Evolutionary conservation across 306 rosid genomes (phyloP).

Genomic region (Glycine tomentella): DNA sequence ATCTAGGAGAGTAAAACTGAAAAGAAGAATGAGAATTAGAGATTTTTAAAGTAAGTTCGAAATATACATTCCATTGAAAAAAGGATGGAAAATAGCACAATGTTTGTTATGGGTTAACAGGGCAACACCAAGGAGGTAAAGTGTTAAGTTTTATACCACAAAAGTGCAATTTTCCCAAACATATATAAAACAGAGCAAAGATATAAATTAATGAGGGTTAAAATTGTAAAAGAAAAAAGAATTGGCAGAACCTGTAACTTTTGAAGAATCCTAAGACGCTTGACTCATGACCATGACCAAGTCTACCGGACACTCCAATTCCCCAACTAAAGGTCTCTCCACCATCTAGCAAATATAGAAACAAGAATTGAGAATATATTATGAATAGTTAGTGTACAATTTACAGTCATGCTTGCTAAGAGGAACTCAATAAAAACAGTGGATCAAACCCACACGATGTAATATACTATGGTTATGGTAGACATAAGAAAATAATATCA

Average conservation of each 20-base stretch:
- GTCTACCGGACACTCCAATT: slow-evolving; percentile 84
- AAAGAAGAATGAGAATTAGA: too few relatives aligned
- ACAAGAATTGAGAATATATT: slow-evolving; percentile 25
- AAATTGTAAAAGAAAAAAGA: slow-evolving; percentile 9
- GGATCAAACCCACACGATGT: slow-evolving; percentile 13
- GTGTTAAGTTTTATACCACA: too few relatives aligned
- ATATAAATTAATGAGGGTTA: slow-evolving; percentile 9
- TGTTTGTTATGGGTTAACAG: too few relatives aligned
- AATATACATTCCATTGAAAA: too few relatives aligned
- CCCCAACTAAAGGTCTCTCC: slow-evolving; percentile 97
- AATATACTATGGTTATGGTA: slow-evolving; percentile 4
- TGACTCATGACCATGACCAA: slow-evolving; percentile 87
- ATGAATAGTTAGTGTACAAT: slow-evolving; percentile 18
- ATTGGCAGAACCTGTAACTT: slow-evolving; percentile 63
- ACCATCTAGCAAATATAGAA: slow-evolving; percentile 62
- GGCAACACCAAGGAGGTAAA: too few relatives aligned
- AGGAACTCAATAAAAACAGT: slow-evolving; percentile 14
- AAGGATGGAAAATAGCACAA: too few relatives aligned
- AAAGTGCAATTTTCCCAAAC: background rate
- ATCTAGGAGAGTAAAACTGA: too few relatives aligned
- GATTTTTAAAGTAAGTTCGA: too few relatives aligned
- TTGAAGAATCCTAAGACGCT: slow-evolving; percentile 72
- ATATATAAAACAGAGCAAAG: background rate
- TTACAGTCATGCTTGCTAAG: slow-evolving; percentile 7
- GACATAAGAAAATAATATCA: background rate